Conservation (phyloP, 2,329 filamentous ascomycete species). For the Metarhizium brunneum region DNA sequence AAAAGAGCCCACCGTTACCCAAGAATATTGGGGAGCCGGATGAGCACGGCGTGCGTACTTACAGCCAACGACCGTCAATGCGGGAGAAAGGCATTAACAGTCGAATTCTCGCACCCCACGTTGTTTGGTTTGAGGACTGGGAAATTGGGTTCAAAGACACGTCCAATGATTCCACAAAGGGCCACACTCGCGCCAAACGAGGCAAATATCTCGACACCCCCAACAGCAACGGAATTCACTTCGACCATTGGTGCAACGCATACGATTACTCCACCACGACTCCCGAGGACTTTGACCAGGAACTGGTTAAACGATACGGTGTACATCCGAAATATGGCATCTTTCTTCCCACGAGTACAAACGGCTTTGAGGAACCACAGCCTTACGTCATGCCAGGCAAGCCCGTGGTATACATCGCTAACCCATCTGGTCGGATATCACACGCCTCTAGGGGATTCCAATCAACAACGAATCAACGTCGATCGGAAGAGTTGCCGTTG, state of each 20-base stretch:
- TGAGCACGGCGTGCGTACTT: conserved; percentile 40
- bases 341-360: conserved; percentile 38
- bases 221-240: conserved; percentile 43
- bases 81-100: conserved; percentile 38
- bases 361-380: conserved; percentile 30
- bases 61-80: conserved; percentile 28
- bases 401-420: conserved; percentile 39
- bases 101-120: conserved; percentile 38
- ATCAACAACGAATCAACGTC: conserved; percentile 24
- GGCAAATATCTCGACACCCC: conserved; percentile 45
- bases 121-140: conserved; percentile 38
- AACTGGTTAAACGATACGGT: conserved; percentile 36
- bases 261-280: conserved; percentile 41
- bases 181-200: conserved; percentile 41
- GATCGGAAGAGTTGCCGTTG: conserved; percentile 23
- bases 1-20: conserved; percentile 28
- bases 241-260: conserved; percentile 43
- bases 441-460: conserved; percentile 38
- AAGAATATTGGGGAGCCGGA: conserved; percentile 37
- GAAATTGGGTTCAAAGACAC: conserved; percentile 54
- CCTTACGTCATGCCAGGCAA: conserved; percentile 34
- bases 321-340: conserved; percentile 47
- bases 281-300: conserved; percentile 41
- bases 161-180: conserved; percentile 44
- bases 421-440: conserved; percentile 35